Base-by-base conservation (phyloP, 1,139 yeast species). In the Debaryomyces sp. region DNA sequence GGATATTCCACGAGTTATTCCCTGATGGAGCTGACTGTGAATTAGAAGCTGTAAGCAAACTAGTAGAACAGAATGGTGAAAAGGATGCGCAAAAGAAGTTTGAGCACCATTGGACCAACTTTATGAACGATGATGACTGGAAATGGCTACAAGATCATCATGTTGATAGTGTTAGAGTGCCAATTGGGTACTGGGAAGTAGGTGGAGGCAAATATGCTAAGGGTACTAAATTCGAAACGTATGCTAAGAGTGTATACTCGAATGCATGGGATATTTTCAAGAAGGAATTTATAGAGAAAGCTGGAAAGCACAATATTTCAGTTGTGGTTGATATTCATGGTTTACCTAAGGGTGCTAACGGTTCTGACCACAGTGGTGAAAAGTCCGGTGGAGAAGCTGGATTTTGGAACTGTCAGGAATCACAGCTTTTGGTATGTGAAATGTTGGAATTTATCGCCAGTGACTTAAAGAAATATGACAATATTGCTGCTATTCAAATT, bases 311-410 rank as follows among this genome's bases (percentile, higher is more conserved):
- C 55, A 73, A 78, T 24, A 92, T 94, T 52, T 87, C 91, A 8
- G 85, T 92, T 1, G 60, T 94, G 49, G 79, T 92, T 9, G 99
- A 94, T 66, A 62, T 94, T 41, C 99, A 94, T 66, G 97, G 89
- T 0, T 67, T 94, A 24, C 98, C 97, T 2, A 91, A 89, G 10
- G 97, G 97, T 38, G 98, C 97, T 26, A 94, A 94, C 62, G 81
- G 83, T 0, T 86, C 85, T 24, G 75, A 85, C 50, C 98, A 92
- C 64, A 84, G 95, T 58, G 99, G 98, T 6, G 85, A 86, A 48
- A 63, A 69, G 33, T 65, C 77, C 45, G 60, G 66, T 4, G 80
- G 80, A 2, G 64, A 66, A 27, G 87, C 90, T n/a, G 85, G 72
- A 15, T 85, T 84, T 62, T 92, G 89, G 89, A 64, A 56, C 46